Base-by-base conservation (phyloP, 805 yeast genomes). In the Cyberlindnera euphorbiiphila region DNA sequence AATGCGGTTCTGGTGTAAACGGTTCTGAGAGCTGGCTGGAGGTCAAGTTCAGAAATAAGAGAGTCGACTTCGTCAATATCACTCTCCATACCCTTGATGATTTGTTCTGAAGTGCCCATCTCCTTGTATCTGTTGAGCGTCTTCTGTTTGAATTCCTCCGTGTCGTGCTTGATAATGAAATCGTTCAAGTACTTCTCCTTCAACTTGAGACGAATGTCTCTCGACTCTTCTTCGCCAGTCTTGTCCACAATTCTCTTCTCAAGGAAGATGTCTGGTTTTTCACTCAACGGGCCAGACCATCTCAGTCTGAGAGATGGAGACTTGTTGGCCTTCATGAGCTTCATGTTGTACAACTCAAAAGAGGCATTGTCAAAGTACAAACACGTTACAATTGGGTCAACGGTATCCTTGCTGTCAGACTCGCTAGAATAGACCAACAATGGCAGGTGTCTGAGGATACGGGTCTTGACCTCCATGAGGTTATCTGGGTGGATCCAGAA, bases 401-500 rank as follows among this genome's bases (percentile, higher is more conserved):
- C 62, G 11, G 69, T 54, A 38, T 64, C 72, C 37, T 61, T 71
- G 9, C 49, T 41, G 12, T 64, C 64, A 28, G 72, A 76, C 40
- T 71, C 73, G 5, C 61, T 60, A 4, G 63, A 53, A 26, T 88
- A 93, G 32, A 91, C 84, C 45, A 91, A 71, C 6, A 89, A 95
- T 2, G 98, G 98, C 49, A 91, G 74, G 54, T 87, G 95, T 60
- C 98, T 82, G 57, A 91, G 74, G 48, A 91, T 85, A 42, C 88
- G 79, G n/a, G 98, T 87, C 66, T 91, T 91, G 39, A 89, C 96
- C 65, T 91, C 98, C 96, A 91, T 89, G 58, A 93, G 60, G 59
- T 87, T 85, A 51, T 93, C 98, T n/a, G 91, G 89, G 60, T 91
- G 98, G 29, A 93, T 74, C 98, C 98, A 91, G 62, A 91, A 91